Evolutionary conservation across 805 yeast genomes (phyloP), one percentile per base, ranked within the genome.

Genomic region (Zygotorulaspora danielsina): DNA sequence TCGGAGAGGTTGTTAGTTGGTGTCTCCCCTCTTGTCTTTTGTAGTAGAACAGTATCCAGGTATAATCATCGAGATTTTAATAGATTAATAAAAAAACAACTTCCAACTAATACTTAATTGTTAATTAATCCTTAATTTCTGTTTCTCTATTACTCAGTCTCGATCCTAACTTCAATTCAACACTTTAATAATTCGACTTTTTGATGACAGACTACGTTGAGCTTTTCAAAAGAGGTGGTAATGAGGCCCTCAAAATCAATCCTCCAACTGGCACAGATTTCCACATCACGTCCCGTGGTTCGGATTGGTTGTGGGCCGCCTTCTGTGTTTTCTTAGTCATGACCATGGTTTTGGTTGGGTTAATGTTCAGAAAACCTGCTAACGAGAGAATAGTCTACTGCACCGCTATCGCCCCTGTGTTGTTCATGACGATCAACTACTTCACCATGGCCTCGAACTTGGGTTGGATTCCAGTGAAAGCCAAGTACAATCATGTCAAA

Each of bases 241-340:
- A 72, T 46, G 51, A 69, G 34, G 78, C 74, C 26, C 52, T 74
- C 13, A 43, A 49, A 4, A 48, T 72, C 38, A 78, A 78, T 51
- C 71, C 74, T 9, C 63, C 71, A 43, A 47, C 64, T 5, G 61
- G 57, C 27, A 63, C 69, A 26, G 82, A 76, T 47, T 72, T 79
- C 57, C 74, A 73, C 41, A 42, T 80, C 24, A 78, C 82, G 8
- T 41, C 52, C 7, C 76, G 77, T 55, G 85, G 85, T 59, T 77
- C 83, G 84, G 77, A 75, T 59, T 79, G 84, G 84, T 69, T 75
- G 49, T 80, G 83, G 81, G 70, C 85, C 3, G 81, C 67, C 13
- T 78, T 79, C 55, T 56, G 71, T 27, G 45, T 76, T 13, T 72
- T 74, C 51, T 59, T 65, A 18, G 38, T 69, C 1, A 55, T 69